Base-by-base conservation (phyloP, 768 basidiomycete genomes). In the Boletus vermiculosoides region DNA sequence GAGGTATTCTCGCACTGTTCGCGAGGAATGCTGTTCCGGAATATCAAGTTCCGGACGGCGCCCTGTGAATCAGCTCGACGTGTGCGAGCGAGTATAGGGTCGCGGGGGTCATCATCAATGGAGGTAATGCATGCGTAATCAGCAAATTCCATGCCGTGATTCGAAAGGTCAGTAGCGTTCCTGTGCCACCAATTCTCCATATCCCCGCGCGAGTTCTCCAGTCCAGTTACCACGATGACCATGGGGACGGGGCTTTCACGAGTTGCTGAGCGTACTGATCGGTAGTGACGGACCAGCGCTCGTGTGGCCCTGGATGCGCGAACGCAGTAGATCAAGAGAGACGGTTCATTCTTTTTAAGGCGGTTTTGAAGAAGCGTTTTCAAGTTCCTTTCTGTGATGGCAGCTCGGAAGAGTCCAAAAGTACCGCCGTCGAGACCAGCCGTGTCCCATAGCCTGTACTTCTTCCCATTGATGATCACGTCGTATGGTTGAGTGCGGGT, bases 321-420 rank as follows among this genome's bases (percentile, higher is more conserved):
- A 61, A 77, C 70, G 56, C 71, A 72, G 59, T 73, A 79, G 6
- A 80, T 62, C 22, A 80, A 72, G 44, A 80, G 76, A 58, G 66
- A 66, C 6, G 76, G 61, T 6, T 77, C 76, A 15, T 64, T 66
- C 53, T 58, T 59, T 55, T 59, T 60, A 71, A 79, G 46, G 10
- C 75, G 63, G 5, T 58, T 69, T 40, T 63, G 63, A 42, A 81
- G 54, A 13, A 77, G 65, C 46, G 18, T 52, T 50, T 70, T 75
- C 61, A 76, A 54, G 25, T 60, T 61, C 57, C 57, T 61, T 25
- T 73, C 63, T 39, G 66, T 59, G 6, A 60, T 36, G 36, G 63
- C 61, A 36, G 71, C 63, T 15, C 58, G 62, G 36, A 66, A 56
- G 23, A 54, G 54, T 34, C 72, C 69, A 42, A 60, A 54, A 18